Evolutionary conservation across 345 rosid species (phyloP), one percentile per base, ranked within the genome.

Genomic region (Capsella bursapastoris): DNA sequence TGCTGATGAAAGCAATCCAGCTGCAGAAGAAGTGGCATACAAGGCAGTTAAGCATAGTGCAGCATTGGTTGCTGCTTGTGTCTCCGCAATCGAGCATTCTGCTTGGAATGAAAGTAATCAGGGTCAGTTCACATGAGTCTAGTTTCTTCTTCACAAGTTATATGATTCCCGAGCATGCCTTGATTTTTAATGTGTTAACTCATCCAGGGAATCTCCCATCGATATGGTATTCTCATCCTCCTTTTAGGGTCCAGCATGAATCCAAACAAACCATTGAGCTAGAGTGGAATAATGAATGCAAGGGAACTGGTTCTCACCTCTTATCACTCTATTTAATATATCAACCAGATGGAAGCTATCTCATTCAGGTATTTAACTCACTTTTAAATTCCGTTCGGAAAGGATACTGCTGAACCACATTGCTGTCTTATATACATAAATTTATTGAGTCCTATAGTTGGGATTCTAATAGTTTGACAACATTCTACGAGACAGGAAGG

Each of bases 181-280:
- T 70, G 66, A 61, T 44, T 41, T 53, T 55, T 72, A 37, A 32
- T 52, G 62, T 79, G 66, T 71, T 40, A 68, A 71, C 70, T 51
- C 74, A 27, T 80, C 66, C 84, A 94, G 96, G 93, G 66, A 71
- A 86, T 52, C 77, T 84, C 56, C 80, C 72, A 57, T 67, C 93
- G 29, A 64, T 85, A 75, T 94, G 97, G 98, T 83, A 86, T 79
- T 51, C 90, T 47, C 78, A 77, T 79, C 91, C 93, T 69, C 98
- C 97, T 47, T 94, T 94, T 74, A 82, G 93, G 69, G 86, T 90
- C 66, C 91, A 90, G 82, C 93, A 94, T 77, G 77, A 51, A 37
- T 88, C 86, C 48, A 83, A 74, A 77, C 80, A 77, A 34, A 77
- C 78, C 5, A 73, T 90, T 84, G 93, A 84, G 73, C 80, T 94